Conservation (phyloP, 768 basidiomycete genomes). For the Phaffia tasmanica region DNA sequence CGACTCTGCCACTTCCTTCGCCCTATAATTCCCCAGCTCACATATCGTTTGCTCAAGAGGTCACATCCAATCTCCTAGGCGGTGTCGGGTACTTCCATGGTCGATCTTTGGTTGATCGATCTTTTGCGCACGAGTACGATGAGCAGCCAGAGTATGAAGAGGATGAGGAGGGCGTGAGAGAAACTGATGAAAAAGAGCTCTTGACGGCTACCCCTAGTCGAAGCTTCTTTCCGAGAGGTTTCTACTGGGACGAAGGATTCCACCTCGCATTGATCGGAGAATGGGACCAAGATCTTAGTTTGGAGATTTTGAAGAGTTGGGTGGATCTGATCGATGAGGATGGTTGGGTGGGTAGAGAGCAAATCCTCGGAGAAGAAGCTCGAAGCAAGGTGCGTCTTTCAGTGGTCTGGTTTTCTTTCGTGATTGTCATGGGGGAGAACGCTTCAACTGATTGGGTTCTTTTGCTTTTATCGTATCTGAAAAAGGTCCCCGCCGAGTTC, state of each 20-base stretch:
- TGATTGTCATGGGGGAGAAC: background rate
- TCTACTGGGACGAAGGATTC: conserved; percentile 99
- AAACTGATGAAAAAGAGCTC: conserved; percentile 45
- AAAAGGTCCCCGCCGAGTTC: conserved; percentile 74
- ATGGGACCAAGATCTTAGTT: conserved; percentile 84
- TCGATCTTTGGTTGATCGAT: conserved; percentile 68
- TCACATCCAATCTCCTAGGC: conserved; percentile 82
- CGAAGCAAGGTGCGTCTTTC: conserved; percentile 60
- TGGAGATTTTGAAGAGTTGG: conserved; percentile 85
- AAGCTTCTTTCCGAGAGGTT: conserved; percentile 93
- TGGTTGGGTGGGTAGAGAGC: conserved; percentile 92
- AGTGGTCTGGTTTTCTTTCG: background rate
- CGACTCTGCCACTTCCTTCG: conserved; percentile 57
- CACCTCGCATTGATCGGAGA: conserved; percentile 81
- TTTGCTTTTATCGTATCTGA: background rate
- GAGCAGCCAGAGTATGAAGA: conserved; percentile 48
- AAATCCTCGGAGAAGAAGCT: conserved; percentile 92
- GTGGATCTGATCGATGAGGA: conserved; percentile 80
- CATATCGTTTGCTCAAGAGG: conserved; percentile 66
- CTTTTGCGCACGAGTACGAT: conserved; percentile 86
- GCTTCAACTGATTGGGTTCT: no score
- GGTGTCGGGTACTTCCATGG: conserved; percentile 95
- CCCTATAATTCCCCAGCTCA: conserved; percentile 46
- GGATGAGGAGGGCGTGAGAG: conserved; percentile 31
- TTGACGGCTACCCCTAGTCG: conserved; percentile 89